phyloP scores from a whole-genome alignment of 495 filamentous ascomycete genomes.

The Melanomma pulvis-pyrius region DNA sequence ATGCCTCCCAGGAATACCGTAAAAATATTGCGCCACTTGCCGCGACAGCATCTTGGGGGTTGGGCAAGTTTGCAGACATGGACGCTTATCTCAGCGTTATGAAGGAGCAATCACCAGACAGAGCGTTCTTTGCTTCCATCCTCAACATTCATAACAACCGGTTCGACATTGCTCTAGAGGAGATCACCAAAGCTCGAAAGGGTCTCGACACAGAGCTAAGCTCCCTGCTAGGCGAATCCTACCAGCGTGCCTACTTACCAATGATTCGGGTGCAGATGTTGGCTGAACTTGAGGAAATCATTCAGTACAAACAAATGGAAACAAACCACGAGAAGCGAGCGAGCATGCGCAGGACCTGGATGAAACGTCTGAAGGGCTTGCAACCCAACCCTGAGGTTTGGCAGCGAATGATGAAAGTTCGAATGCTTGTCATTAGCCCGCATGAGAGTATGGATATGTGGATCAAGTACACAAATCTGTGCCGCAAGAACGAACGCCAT shows the following conservation, averaged over 20 bases:
- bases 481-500: conserved; percentile 90
- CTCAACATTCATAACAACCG: conserved; percentile 91
- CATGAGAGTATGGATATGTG: conserved; percentile 96
- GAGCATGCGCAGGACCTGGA: conserved; percentile 92
- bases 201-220: conserved; percentile 93
- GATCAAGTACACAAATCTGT: conserved; percentile 98
- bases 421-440: conserved; percentile 85
- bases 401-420: conserved; percentile 95
- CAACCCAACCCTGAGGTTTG: conserved; percentile 98
- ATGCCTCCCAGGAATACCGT: conserved; percentile 80
- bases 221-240: conserved; percentile 91
- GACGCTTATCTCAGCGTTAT: conserved; percentile 93
- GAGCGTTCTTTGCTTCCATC: conserved; percentile 96
- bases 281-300: conserved; percentile 96
- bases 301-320: conserved; percentile 88
- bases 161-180: conserved; percentile 80
- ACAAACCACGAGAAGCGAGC: conserved; percentile 80
- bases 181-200: conserved; percentile 89
- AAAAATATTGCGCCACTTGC: conserved; percentile 87
- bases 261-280: conserved; percentile 98
- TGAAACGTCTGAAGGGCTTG: conserved; percentile 88
- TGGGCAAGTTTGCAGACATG: conserved; percentile 96
- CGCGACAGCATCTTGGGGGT: conserved; percentile 95
- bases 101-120: conserved; percentile 88
- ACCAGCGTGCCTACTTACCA: conserved; percentile 92